Conservation (phyloP, 345 rosid species). For the Linum lewisii region DNA sequence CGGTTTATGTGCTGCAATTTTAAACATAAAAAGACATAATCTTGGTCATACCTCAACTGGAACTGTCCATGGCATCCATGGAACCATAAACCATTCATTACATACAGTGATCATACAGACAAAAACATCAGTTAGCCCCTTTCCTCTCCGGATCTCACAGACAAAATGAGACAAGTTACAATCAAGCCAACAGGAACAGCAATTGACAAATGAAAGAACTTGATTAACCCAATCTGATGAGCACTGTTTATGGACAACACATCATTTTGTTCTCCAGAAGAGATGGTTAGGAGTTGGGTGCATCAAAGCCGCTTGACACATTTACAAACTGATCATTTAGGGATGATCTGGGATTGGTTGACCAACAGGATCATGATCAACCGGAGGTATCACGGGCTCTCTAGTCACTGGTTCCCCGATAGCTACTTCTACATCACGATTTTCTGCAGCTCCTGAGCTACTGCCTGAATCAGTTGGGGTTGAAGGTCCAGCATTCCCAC, state of each 20-base stretch:
- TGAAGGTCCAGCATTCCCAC: constrained; percentile 31
- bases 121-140: no score
- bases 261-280: background rate
- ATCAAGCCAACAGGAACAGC: background rate
- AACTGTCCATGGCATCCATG: background rate
- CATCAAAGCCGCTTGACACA: background rate
- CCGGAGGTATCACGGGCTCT: constrained; percentile 4
- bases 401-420: background rate
- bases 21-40: no score
- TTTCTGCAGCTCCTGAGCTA: constrained; percentile 33
- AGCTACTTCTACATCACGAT: constrained; percentile 4
- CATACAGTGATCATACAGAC: background rate
- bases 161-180: background rate
- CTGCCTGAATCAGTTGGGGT: constrained; percentile 14
- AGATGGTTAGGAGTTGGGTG: background rate
- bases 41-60: background rate
- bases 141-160: background rate
- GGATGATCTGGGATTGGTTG: constrained; percentile 3
- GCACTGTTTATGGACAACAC: background rate
- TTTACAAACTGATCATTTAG: background rate
- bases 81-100: background rate
- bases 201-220: background rate
- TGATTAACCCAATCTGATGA: background rate
- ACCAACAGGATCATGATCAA: constrained; percentile 2
- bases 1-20: no score